Percentiles rank a stretch among this genome's conserved stretches.
phyloP scores from a whole-genome alignment of 225 moss, liverwort and hornwort species.

The Marchantia polymorpha region DNA sequence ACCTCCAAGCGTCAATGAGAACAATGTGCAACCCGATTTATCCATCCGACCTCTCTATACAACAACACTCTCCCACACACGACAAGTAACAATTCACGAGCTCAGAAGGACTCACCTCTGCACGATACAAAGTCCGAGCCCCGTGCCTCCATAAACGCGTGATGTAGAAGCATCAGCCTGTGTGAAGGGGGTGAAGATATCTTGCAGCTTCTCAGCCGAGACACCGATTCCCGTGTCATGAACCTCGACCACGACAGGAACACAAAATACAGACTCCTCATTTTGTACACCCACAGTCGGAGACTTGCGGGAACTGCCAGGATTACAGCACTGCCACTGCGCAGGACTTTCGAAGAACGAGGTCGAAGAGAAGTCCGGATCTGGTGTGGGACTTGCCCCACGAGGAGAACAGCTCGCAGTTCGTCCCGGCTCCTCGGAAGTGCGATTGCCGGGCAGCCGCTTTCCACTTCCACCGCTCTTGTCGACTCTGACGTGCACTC shows the following conservation, averaged over 20 bases:
- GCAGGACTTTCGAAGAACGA: conserved; percentile 14
- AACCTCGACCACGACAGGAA: conserved; percentile 46
- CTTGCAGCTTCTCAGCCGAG: conserved; percentile 45
- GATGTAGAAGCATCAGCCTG: conserved; percentile 66
- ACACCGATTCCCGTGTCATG: conserved; percentile 62
- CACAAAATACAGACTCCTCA: conserved; percentile 3
- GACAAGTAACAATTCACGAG: background rate
- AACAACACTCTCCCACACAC: background rate
- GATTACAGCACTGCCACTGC: conserved; percentile 14
- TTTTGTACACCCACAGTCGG: background rate
- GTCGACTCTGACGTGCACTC: conserved; percentile 39
- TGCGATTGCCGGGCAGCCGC: background rate
- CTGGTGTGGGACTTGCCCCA: background rate
- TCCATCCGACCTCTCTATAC: background rate
- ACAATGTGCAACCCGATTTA: too few relatives aligned
- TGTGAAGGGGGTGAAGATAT: conserved; percentile 59
- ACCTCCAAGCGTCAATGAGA: too few relatives aligned
- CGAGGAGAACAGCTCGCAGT: background rate
- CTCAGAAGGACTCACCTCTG: conserved; percentile 35
- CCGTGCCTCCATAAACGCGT: conserved; percentile 59
- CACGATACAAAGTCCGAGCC: conserved; percentile 61
- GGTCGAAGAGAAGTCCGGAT: background rate
- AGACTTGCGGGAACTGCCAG: background rate
- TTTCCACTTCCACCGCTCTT: background rate
- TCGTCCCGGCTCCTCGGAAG: background rate